Evolutionary conservation across 805 yeast genomes (phyloP), one percentile per base, ranked within the genome.

Genomic region (Blastobotrys mokoenaii): DNA sequence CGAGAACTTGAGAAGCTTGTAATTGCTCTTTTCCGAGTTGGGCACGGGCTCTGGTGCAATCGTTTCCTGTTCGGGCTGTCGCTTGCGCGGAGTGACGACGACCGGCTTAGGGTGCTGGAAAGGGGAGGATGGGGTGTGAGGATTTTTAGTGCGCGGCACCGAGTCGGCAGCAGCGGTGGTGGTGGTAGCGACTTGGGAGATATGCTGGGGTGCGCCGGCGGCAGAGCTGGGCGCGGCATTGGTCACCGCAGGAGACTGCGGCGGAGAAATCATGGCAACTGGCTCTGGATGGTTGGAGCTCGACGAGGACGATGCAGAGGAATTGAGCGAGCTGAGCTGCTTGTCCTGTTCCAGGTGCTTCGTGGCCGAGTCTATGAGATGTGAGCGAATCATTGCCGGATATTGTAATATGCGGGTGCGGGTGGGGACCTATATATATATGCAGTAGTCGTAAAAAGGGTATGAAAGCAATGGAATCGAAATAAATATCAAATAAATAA

Each of bases 1-100:
- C 43, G 48, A 46, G 40, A 47, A 46, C 45, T 47, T 47, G 22
- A 42, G 16, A 22, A 53, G 22, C 15, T 27, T 22, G 41, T 38
- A 38, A 10, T 14, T 34, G 16, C 20, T 34, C 18, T 10, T 14
- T 5, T n/a, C 38, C 3, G 20, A 7, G 18, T 14, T 11, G 5
- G 38, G 20, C 14, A 17, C 38, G 16, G 38, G 38, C 14, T 14
- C 22, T 15, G 38, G 10, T 3, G 38, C 38, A 4, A 17, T 17
- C 12, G 18, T 4, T 12, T 32, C 16, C 35, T 12, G 35, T 32
- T 32, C 16, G 35, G 35, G 16, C 16, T n/a, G 35, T 15, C 16
- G 35, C 35, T 32, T 32, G 10, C 35, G 16, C 35, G 14, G 35
- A 11, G 35, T 32, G 16, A 32, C 16, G 9, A 32, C 16, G 4